These are phyloP conservation scores for Penstemon newberryi DNA, from an alignment of 257 asterid species.

Conservation along the genomic window DNA sequence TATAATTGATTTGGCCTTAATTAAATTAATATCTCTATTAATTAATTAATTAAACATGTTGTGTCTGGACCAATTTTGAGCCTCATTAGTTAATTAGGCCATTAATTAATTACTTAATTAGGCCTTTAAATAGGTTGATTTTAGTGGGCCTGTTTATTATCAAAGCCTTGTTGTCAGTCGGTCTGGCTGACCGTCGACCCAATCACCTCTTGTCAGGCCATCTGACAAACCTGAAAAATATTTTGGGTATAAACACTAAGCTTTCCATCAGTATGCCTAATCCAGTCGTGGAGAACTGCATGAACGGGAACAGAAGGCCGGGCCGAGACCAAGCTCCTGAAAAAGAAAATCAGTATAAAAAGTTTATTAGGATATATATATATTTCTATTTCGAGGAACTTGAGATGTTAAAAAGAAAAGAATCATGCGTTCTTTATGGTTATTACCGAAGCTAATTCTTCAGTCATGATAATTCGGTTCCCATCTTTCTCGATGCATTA, in stretches of 20 bases:
- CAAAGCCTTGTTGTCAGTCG: no score
- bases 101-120: no score
- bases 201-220: no score
- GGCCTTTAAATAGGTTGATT: no score
- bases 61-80: no score
- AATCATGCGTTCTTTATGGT: neutral
- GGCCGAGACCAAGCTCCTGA: constrained; percentile 91
- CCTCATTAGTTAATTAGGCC: no score
- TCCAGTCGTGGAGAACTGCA: constrained; percentile 87
- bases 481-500: constrained; percentile 87
- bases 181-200: no score
- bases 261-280: constrained; percentile 82
- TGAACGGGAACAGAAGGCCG: constrained; percentile 84
- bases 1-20: no score
- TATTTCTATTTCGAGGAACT: neutral
- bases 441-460: constrained; percentile 88
- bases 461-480: constrained; percentile 80
- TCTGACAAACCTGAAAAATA: constrained; percentile 77
- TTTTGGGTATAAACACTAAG: no score
- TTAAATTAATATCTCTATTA: no score
- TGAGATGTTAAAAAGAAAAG: neutral
- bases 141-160: no score
- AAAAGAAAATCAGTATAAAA: neutral
- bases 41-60: no score
- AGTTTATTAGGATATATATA: neutral